Conservation (phyloP, 164 flowering plant genomes). For the Euptelea pleiosperma region DNA sequence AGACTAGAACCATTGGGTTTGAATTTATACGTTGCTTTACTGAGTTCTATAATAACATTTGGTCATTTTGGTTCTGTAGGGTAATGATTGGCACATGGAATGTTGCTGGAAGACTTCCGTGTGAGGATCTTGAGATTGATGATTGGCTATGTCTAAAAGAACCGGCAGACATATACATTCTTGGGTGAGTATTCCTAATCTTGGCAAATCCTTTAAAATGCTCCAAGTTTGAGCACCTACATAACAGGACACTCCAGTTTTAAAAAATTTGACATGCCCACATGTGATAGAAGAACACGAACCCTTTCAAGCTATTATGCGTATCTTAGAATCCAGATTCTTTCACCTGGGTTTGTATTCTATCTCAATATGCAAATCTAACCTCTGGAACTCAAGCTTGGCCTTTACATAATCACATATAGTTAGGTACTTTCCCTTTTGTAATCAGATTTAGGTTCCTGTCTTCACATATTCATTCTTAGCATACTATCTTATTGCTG, state of each 20-base stretch:
- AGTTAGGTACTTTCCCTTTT: too few relatives aligned
- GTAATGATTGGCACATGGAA: slow-evolving; percentile 90
- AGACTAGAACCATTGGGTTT: neutral
- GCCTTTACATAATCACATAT: too few relatives aligned
- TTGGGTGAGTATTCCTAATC: slow-evolving; percentile 58
- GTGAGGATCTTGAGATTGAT: slow-evolving; percentile 72
- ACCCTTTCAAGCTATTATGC: neutral
- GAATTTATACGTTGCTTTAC: neutral
- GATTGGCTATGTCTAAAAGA: slow-evolving; percentile 80
- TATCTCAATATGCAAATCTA: too few relatives aligned
- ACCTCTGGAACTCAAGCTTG: too few relatives aligned
- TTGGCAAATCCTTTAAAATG: neutral
- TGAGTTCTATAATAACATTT: slow-evolving; percentile 1
- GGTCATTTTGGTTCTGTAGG: slow-evolving; percentile 31
- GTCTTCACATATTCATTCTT: too few relatives aligned
- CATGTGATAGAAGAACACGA: too few relatives aligned
- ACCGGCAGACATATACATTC: slow-evolving; percentile 76
- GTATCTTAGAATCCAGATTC: neutral
- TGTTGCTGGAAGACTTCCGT: slow-evolving; percentile 83
- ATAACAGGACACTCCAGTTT: too few relatives aligned
- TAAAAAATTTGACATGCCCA: neutral
- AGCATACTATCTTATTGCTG: too few relatives aligned
- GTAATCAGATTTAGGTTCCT: too few relatives aligned
- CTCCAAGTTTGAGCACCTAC: neutral
- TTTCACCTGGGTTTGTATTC: neutral